A percentile compares a stretch with the other conserved stretches of the same genome.
Conservation (phyloP, 768 basidiomycete species). For the Leccinum broughii region DNA sequence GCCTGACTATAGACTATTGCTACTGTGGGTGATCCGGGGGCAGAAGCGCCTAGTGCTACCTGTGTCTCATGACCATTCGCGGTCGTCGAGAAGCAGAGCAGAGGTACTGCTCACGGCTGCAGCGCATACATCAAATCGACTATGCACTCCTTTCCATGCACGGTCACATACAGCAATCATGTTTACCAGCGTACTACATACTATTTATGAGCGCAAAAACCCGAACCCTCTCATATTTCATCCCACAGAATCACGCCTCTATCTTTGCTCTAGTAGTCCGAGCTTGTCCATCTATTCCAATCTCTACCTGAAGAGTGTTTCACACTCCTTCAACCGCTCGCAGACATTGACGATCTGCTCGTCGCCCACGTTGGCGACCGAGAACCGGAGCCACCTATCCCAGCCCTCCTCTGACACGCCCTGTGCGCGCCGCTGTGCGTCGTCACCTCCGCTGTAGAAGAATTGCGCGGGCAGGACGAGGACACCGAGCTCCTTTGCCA, state of each 20-base stretch:
- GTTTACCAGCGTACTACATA: too few species aligned
- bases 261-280: not conserved
- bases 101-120: too few species aligned
- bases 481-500: conserved; percentile 65
- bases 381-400: conserved; percentile 73
- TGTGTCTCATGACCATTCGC: too few species aligned
- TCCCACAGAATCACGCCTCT: not conserved
- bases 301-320: conserved; percentile 39
- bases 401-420: conserved; percentile 38
- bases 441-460: conserved; percentile 39
- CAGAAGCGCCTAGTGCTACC: too few species aligned
- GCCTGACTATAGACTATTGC: too few species aligned
- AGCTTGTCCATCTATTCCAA: not conserved
- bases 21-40: too few species aligned
- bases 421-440: conserved; percentile 18
- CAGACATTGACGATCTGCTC: conserved; percentile 55
- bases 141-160: too few species aligned
- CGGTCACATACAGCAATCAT: too few species aligned
- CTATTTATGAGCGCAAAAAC: too few species aligned
- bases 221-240: too few species aligned
- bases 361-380: conserved; percentile 78
- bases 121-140: too few species aligned
- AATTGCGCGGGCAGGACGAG: conserved; percentile 66
- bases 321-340: conserved; percentile 46
- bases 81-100: too few species aligned